Evolutionary conservation across 1,284 basidiomycete species (phyloP).

Genomic region (Heterobasidion occidentale): DNA sequence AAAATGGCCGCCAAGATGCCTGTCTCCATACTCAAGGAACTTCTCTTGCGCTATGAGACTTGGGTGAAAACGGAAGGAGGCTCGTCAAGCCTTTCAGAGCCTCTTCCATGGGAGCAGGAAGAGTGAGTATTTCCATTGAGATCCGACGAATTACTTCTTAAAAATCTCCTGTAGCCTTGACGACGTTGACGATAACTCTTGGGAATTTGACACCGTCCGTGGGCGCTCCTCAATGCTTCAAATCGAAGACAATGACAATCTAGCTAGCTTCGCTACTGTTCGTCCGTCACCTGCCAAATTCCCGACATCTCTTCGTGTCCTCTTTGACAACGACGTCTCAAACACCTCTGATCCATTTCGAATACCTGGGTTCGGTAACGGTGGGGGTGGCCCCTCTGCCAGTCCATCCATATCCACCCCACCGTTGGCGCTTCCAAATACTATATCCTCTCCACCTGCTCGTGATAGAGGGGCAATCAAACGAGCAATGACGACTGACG

Average conservation of each 20-base stretch:
- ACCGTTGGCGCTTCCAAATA: slow-evolving; percentile 5
- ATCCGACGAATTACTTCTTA: not conserved
- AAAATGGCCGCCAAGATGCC: slow-evolving; percentile 67
- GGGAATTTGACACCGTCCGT: slow-evolving; percentile 75
- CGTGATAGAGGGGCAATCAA: slow-evolving; percentile 15
- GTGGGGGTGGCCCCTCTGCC: slow-evolving; percentile 9
- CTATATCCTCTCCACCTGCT: slow-evolving; percentile 14
- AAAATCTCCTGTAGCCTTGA: not conserved
- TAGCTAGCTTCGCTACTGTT: slow-evolving; percentile 29
- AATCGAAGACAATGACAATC: slow-evolving; percentile 14
- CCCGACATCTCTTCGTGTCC: slow-evolving; percentile 61
- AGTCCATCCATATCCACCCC: slow-evolving; percentile 15
- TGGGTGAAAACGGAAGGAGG: slow-evolving; percentile 80
- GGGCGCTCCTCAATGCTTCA: slow-evolving; percentile 25
- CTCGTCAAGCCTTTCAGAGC: slow-evolving; percentile 63
- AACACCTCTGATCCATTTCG: slow-evolving; percentile 35
- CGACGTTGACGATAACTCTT: slow-evolving; percentile 40
- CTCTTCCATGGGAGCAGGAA: slow-evolving; percentile 65
- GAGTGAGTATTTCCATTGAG: slow-evolving; percentile 24
- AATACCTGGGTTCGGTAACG: slow-evolving; percentile 23
- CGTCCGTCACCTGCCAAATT: slow-evolving; percentile 40
- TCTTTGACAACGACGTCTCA: slow-evolving; percentile 52
- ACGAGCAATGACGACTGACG: slow-evolving; percentile 11
- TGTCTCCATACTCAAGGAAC: slow-evolving; percentile 73
- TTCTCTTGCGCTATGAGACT: slow-evolving; percentile 67